These are phyloP conservation scores for Casuarina cunninghamiana DNA, from an alignment of 306 rosid genomes.

Conservation along the genomic window DNA sequence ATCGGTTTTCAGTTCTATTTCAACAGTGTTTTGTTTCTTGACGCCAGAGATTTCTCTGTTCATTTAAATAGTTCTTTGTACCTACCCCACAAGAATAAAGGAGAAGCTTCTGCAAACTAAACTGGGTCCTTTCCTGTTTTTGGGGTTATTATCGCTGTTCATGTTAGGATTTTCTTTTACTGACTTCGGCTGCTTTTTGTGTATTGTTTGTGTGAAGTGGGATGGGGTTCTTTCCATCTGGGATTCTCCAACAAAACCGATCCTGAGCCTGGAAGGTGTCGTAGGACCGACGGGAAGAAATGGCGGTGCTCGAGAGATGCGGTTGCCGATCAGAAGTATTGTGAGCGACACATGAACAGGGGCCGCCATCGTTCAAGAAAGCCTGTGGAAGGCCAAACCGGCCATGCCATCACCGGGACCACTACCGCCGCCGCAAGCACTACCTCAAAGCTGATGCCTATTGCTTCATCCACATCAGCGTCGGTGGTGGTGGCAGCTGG, in stretches of 20 bases:
- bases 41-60: background rate
- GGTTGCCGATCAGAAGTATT: slow-evolving; percentile 86
- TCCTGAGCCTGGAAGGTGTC: slow-evolving; percentile 99
- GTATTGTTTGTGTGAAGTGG: slow-evolving; percentile 45
- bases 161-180: background rate
- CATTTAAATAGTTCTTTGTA: background rate
- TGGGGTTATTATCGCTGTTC: background rate
- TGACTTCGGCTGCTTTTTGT: background rate
- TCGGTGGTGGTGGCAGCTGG: slow-evolving; percentile 39
- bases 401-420: slow-evolving; percentile 60
- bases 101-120: background rate
- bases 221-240: slow-evolving; percentile 90
- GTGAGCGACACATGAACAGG: slow-evolving; percentile 92
- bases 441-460: slow-evolving; percentile 37
- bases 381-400: slow-evolving; percentile 99
- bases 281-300: slow-evolving; percentile 99
- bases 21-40: background rate
- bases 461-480: slow-evolving; percentile 37
- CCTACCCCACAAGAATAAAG: background rate
- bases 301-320: slow-evolving; percentile 99
- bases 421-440: slow-evolving; percentile 15
- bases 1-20: background rate
- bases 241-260: slow-evolving; percentile 91
- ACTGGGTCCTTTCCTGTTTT: background rate
- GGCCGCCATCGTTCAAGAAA: slow-evolving; percentile 99